Base-by-base conservation (phyloP, 768 basidiomycete species). In the Panaeolus papilionaceus region DNA sequence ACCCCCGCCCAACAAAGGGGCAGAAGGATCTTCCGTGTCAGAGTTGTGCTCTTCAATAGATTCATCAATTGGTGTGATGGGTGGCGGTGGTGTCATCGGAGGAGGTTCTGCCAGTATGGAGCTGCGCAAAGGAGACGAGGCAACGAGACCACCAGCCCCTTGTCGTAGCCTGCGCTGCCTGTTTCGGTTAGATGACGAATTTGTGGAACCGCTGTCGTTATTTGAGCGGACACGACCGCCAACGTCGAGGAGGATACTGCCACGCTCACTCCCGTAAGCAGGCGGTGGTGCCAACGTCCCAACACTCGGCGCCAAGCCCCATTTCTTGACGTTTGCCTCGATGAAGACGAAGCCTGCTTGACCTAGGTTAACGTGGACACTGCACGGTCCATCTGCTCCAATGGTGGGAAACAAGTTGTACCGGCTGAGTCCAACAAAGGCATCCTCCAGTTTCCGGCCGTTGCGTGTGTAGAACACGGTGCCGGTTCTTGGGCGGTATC, bases 401-500 rank as follows among this genome's bases (percentile, higher is more conserved):
- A 99, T 89, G 62, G 95, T 96, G 65, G 98, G 98, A 85, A 99
- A 99, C 18, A 99, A 87, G 74, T 99, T 99, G 86, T 92, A 93
- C 64, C 88, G 85, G 74, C 88, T 93, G 67, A 99, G 83, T 42
- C 96, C 97, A 65, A 94, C 82, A 73, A 94, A 99, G 8, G 95
- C 96, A 77, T 99, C 98, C 72, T 98, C 97, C 78, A 95, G 89
- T 81, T 96, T 98, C 68, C 96, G 90, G 38, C 98, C 98, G 73
- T 99, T 99, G 67, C 96, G 92, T 44, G 98, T 99, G 84, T 94
- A 99, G 82, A 99, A 99, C n/a, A 99, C 95, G 0, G 95, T 96
- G 37, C 98, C 98, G 3, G 93, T 94, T 45, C 98, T 90, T 4
- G 98, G 98, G 26, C 96, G 90, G 80, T 98, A 99, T 4, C 96